These are phyloP conservation scores for Debaryomyces tyrocola DNA, from an alignment of 805 yeast genomes.

Conservation along the genomic window DNA sequence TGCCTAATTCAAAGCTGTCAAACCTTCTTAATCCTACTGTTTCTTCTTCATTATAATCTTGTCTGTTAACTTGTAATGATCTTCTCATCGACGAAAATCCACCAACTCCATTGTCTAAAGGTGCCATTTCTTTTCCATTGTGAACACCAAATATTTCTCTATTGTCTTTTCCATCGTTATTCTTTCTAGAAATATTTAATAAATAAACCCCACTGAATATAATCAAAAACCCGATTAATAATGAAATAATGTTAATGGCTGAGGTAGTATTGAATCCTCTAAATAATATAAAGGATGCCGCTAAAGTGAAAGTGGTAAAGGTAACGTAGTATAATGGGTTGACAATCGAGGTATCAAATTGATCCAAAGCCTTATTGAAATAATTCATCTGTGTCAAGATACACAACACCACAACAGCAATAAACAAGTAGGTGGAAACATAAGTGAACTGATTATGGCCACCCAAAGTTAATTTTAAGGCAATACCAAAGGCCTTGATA, in stretches of 20 bases:
- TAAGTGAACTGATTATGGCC: conserved; percentile 90
- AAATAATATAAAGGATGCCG: conserved; percentile 83
- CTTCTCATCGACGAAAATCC: conserved; percentile 71
- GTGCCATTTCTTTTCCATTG: conserved; percentile 51
- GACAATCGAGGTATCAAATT: conserved; percentile 88
- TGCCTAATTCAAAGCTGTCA: conserved; percentile 56
- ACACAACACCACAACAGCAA: conserved; percentile 74
- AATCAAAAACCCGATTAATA: conserved; percentile 81
- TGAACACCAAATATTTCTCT: conserved; percentile 63
- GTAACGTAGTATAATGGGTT: conserved; percentile 90
- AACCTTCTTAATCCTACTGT: conserved; percentile 57
- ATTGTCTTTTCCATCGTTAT: conserved; percentile 46
- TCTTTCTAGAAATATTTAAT: conserved; percentile 73
- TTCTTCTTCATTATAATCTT: conserved; percentile 40
- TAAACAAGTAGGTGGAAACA: conserved; percentile 78
- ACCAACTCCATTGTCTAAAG: conserved; percentile 81
- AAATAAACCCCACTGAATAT: conserved; percentile 86
- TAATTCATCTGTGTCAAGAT: conserved; percentile 91
- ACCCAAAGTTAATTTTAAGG: conserved; percentile 75
- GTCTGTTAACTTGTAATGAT: conserved; percentile 65
- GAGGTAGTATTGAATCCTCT: conserved; percentile 84
- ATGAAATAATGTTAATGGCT: conserved; percentile 74
- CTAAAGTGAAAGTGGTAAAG: conserved; percentile 83
- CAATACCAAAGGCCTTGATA: conserved; percentile 91
- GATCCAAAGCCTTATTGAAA: conserved; percentile 90